These are phyloP conservation scores for Candida dajiaensis DNA, from an alignment of 805 yeast species.

Conservation along the genomic window DNA sequence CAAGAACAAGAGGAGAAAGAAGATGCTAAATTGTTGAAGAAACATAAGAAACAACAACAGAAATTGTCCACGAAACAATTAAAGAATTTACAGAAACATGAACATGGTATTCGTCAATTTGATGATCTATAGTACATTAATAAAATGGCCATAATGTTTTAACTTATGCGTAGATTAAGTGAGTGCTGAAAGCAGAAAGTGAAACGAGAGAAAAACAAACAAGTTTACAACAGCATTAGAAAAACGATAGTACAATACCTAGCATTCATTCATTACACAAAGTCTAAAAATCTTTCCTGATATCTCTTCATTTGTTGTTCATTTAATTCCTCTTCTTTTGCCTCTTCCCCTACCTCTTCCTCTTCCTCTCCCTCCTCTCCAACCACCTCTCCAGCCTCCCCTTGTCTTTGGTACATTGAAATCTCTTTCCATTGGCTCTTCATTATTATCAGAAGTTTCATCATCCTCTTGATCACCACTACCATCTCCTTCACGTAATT, in stretches of 20 bases:
- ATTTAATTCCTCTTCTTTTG: background rate
- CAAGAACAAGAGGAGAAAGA: constrained; percentile 15
- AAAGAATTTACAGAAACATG: constrained; percentile 43
- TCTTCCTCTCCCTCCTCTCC: background rate
- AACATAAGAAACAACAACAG: constrained; percentile 24
- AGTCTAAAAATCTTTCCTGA: too few relatives aligned
- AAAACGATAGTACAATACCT: too few relatives aligned
- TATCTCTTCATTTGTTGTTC: background rate
- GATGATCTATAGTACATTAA: constrained; percentile 42
- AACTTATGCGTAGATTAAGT: background rate
- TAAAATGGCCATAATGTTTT: too few relatives aligned
- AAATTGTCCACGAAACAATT: constrained; percentile 39
- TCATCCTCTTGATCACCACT: background rate
- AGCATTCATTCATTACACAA: background rate
- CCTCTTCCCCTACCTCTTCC: background rate
- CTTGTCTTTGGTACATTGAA: background rate
- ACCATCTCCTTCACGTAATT: background rate
- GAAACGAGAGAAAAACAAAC: too few relatives aligned
- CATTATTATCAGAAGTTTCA: background rate
- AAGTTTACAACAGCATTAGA: too few relatives aligned
- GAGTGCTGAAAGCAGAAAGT: too few relatives aligned
- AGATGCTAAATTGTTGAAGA: constrained; percentile 16
- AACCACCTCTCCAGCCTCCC: background rate
- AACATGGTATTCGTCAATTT: constrained; percentile 60
- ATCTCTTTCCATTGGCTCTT: background rate